Evolutionary conservation across 805 yeast species (phyloP), one percentile per base, ranked within the genome.

Genomic region (Saccharomycopsis olivae): DNA sequence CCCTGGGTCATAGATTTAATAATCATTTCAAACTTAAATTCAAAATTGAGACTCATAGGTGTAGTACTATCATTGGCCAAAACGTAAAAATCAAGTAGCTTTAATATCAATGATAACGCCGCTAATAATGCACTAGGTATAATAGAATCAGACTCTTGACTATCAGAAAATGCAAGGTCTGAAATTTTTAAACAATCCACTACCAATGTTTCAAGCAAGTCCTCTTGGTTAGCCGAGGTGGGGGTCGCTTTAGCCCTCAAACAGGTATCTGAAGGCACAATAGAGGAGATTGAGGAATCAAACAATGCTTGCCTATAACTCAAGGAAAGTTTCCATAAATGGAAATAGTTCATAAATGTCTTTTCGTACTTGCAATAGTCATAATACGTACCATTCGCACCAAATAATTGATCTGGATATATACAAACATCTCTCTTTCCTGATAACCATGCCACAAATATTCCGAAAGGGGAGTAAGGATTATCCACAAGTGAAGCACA

Each of bases 321-420:
- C n/a, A n/a, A n/a, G n/a, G n/a, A n/a, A n/a, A n/a, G n/a, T 23
- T 29, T 20, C 43, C 43, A 40, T 29, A 40, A 32, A 17, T 32
- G 23, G 27, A 24, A 35, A 14, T 25, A 15, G 23, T 35, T 18
- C 35, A 35, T 35, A 15, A 40, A 40, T 17, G 21, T 3, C 23
- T 17, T 40, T 9, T 25, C 28, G 18, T 39, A 39, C 14, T 18
- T 18, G 10, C 19, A 18, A 14, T 10, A 10, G 16, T 17, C 17
- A 30, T 29, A 30, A 11, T 31, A 8, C 16, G 13, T 19, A 9
- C 43, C 35, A 24, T 29, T 29, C 3, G 20, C 24, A 6, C 40
- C 40, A 33, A 36, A 41, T 9, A 41, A 17, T 17, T 41, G 36
- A 17, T 33, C 27, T 8, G 14, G 11, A 16, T 36, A 14, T 9